These are phyloP conservation scores for Ballota nigra DNA, from an alignment of 257 asterid species.

Conservation along the genomic window DNA sequence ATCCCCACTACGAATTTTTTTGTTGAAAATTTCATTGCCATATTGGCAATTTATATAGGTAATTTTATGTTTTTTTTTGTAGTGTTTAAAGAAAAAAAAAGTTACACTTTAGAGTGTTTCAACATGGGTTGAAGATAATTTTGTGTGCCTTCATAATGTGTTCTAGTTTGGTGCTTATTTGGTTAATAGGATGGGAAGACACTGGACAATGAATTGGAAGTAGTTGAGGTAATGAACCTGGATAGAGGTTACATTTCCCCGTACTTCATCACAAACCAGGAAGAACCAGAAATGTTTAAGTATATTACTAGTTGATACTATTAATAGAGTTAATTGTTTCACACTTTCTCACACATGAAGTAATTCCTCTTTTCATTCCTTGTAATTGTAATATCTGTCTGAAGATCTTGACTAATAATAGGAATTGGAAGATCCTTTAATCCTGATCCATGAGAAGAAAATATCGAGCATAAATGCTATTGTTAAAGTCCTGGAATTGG, in stretches of 20 bases:
- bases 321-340: background rate
- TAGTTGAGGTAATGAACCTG: constrained; percentile 95
- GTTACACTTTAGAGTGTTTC: no score
- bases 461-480: constrained; percentile 67
- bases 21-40: no score
- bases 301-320: background rate
- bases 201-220: constrained; percentile 82
- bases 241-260: constrained; percentile 97
- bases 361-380: background rate
- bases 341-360: background rate
- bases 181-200: constrained; percentile 85
- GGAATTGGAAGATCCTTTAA: constrained; percentile 91
- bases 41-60: no score
- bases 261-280: constrained; percentile 82
- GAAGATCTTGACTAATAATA: constrained; percentile 17
- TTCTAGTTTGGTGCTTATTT: background rate
- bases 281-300: constrained; percentile 97
- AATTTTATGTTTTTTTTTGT: no score
- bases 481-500: constrained; percentile 85
- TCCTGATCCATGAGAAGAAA: constrained; percentile 89
- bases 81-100: no score
- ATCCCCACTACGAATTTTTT: no score
- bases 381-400: background rate
- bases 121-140: no score
- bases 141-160: background rate